A percentile compares a stretch with the other conserved stretches of the same genome.
Conservation (phyloP, 2,329 filamentous ascomycete species). For the Microcyclosporella mali region DNA sequence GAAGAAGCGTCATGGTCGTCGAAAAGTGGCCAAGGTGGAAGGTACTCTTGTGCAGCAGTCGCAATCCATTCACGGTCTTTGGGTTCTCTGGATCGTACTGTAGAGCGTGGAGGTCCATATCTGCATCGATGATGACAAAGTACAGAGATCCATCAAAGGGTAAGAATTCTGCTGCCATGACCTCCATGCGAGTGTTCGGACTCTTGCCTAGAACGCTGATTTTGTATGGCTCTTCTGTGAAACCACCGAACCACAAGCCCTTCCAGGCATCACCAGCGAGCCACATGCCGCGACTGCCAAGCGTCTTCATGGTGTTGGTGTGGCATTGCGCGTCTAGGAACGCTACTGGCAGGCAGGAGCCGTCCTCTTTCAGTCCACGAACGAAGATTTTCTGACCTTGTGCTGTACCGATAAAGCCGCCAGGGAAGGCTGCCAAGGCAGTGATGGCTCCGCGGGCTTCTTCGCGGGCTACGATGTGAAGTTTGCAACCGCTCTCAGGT, state of each 20-base stretch:
- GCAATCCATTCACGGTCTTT: slow-evolving; percentile 82
- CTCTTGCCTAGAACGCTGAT: slow-evolving; percentile 91
- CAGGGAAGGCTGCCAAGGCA: slow-evolving; percentile 73
- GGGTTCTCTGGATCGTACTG: slow-evolving; percentile 96
- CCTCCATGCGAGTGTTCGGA: slow-evolving; percentile 62
- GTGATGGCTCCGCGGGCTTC: slow-evolving; percentile 91
- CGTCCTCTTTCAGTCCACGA: slow-evolving; percentile 89
- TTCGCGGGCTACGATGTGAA: slow-evolving; percentile 83
- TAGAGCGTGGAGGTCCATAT: slow-evolving; percentile 79
- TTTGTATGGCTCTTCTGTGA: slow-evolving; percentile 93
- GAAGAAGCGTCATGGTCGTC: slow-evolving; percentile 68
- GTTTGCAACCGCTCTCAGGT: slow-evolving; percentile 75
- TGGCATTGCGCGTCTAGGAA: slow-evolving; percentile 98
- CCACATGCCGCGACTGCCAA: slow-evolving; percentile 77
- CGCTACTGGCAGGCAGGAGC: slow-evolving; percentile 82
- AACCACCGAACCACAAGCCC: slow-evolving; percentile 92
- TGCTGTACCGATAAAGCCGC: slow-evolving; percentile 76
- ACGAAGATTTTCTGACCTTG: slow-evolving; percentile 99
- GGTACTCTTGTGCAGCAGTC: slow-evolving; percentile 77
- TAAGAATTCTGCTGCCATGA: slow-evolving; percentile 78
- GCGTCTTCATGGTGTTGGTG: slow-evolving; percentile 75
- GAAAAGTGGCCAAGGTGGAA: slow-evolving; percentile 81
- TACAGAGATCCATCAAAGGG: slow-evolving; percentile 78
- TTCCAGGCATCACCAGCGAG: slow-evolving; percentile 86
- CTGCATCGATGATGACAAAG: slow-evolving; percentile 74